Conservation (phyloP, 2,329 filamentous ascomycete species). For the Cadophora luteo-olivacea region DNA sequence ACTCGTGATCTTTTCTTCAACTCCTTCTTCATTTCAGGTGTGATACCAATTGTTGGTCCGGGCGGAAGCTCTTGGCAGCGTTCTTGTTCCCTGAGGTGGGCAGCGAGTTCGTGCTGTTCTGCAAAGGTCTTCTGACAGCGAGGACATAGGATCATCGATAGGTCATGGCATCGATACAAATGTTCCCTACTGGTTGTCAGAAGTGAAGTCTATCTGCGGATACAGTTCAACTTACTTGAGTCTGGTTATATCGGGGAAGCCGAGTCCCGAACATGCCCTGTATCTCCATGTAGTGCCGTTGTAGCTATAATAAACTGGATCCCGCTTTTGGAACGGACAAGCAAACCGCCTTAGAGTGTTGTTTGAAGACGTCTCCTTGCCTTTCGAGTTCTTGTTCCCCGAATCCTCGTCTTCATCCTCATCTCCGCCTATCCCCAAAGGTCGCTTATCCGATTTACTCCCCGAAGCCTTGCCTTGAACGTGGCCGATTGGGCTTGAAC, state of each 20-base stretch:
- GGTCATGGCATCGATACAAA: not conserved
- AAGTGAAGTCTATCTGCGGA: too few species aligned
- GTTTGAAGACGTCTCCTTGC: not conserved
- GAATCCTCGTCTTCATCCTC: not conserved
- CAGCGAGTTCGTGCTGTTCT: not conserved
- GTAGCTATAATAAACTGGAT: not conserved
- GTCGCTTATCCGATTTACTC: not conserved
- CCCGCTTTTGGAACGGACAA: not conserved
- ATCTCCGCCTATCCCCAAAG: not conserved
- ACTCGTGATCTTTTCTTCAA: not conserved
- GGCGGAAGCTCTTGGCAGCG: too few species aligned
- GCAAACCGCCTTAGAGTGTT: not conserved
- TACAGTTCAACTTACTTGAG: not conserved
- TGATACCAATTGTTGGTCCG: not conserved
- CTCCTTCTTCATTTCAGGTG: not conserved
- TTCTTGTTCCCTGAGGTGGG: not conserved
- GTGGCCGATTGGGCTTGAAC: too few species aligned
- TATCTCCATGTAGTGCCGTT: not conserved
- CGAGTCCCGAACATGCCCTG: not conserved
- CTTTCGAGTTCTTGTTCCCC: not conserved
- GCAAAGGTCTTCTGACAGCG: not conserved
- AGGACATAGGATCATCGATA: not conserved
- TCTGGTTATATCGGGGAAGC: not conserved
- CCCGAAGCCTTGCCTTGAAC: not conserved
- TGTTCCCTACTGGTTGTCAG: not conserved